Base-by-base conservation (phyloP, 495 filamentous ascomycete species). In the Amniculicola lignicola region DNA sequence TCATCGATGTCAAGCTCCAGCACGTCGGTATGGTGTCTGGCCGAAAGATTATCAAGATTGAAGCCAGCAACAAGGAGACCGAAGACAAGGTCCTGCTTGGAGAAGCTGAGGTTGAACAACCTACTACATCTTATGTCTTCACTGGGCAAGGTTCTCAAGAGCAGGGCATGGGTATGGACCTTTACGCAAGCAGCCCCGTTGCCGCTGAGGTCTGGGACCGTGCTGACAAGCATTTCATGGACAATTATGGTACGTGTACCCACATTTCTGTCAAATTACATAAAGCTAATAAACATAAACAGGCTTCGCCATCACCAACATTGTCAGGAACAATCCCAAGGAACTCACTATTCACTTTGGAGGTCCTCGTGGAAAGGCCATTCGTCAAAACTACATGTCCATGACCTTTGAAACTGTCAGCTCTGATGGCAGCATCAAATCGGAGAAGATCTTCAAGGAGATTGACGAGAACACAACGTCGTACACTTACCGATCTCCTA, bases 101-200 rank as follows among this genome's bases (percentile, higher is more conserved):
- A 57, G 94, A 97, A 74, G 94, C 94, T 15, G 93, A 99, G 69
- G 90, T 99, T 52, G 93, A 99, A 71, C 93, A 99, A 66, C 94
- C 94, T n/a, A 88, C 92, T 18, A 91, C 91, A 18, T 82, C 91
- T 5, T 99, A 99, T 62, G 89, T 99, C 57, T 99, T 99, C 74
- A 99, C 93, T 44, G 93, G 93, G 29, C 93, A 99, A 70, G 93
- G 93, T 42, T 94, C 88, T 28, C 93, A 99, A 70, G 93, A 97
- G 70, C 94, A 97, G 69, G 93, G 93, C 43, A 99, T 99, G 93
- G 93, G 93, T 72, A 99, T 99, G 93, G 93, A 96, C 69, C 81
- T 99, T 29, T 99, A 99, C 65, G 85, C 74, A 53, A 92, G 83
- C 74, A 96, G 92, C 66, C 77, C 84, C 2, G 93, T 99, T 28